Base-by-base conservation (phyloP, 495 filamentous ascomycete genomes). In the Aspergillus panamensis region DNA sequence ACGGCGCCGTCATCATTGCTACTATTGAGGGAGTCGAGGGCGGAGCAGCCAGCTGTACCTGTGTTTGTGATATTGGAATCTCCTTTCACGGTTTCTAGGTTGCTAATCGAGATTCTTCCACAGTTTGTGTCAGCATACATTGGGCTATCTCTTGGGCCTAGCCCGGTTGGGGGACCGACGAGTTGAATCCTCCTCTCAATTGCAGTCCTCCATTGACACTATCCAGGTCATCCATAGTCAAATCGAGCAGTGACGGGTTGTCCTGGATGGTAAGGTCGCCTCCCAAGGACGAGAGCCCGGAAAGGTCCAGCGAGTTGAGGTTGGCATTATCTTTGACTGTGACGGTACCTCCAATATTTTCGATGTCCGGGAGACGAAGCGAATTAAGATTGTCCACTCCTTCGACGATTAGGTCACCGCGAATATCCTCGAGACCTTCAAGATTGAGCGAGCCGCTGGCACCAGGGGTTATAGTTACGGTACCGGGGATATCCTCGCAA, bases 11-110 rank as follows among this genome's bases (percentile, higher is more conserved):
- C 56, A 7, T 52, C 42, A 13, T 35, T 13, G 17, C n/a, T 16
- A 8, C 19, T 16, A 35, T 51, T 35, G 7, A 56, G 12, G 19
- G 7, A 3, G 32, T 54, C 44, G 29, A 48, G 29, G 12, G 30
- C 57, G 59, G 59, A 68, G 63, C 20, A 57, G 12, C 19, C 44
- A 10, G 25, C 54, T 5, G 60, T 60, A 5, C 57, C 65, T 9
- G 57, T 48, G 30, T 62, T 62, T 12, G 16, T 42, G 48, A 73
- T 68, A 1, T 39, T 53, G 13, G 69, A 66, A 19, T 55, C 21
- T n/a, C 70, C 69, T 29, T 61, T 52, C 12, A 72, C 65, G 16
- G 59, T 25, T 19, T 73, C 56, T 2, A 75, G 63, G 8, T 64
- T 60, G 8, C 59, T 48, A 2, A 75, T 55, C 0, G 63, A 66